Percentiles rank a stretch among this genome's conserved stretches.
Conservation (phyloP, 2,329 filamentous ascomycete genomes). For the Fusarium pininemorale region DNA sequence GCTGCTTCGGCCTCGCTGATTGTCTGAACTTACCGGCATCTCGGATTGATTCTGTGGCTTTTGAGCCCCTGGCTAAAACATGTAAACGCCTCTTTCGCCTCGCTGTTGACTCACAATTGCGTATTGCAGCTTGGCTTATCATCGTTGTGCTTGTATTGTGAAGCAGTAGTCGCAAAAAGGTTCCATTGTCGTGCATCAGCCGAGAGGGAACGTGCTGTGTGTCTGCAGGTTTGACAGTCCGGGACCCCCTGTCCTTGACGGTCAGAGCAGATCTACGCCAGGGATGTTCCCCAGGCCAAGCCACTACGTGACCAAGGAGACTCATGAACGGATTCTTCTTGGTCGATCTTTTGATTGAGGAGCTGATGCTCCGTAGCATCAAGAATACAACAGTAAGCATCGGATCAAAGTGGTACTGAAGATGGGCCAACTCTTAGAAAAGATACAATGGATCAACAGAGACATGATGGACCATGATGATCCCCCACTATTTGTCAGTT, state of each 20-base stretch:
- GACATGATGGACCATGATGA: neutral
- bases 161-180: neutral
- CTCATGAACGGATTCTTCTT: neutral
- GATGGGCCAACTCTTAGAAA: neutral
- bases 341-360: neutral
- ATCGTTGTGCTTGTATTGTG: neutral
- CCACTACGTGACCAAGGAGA: neutral
- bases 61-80: neutral
- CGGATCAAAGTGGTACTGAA: neutral
- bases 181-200: conserved; percentile 11
- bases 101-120: neutral
- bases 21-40: neutral
- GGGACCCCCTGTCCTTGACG: conserved; percentile 17
- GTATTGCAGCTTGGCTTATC: neutral
- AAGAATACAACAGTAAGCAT: rapidly evolving
- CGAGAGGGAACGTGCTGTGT: conserved; percentile 23
- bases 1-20: neutral
- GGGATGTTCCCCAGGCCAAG: conserved; percentile 20
- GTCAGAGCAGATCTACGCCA: conserved; percentile 26
- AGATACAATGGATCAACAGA: neutral
- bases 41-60: neutral
- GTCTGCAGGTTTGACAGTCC: conserved; percentile 33
- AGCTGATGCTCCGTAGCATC: neutral
- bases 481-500: conserved; percentile 24
- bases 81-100: conserved; percentile 12